Evolutionary conservation across 2,329 filamentous ascomycete genomes (phyloP), one percentile per base, ranked within the genome.

Genomic region (Fusarium sp.): DNA sequence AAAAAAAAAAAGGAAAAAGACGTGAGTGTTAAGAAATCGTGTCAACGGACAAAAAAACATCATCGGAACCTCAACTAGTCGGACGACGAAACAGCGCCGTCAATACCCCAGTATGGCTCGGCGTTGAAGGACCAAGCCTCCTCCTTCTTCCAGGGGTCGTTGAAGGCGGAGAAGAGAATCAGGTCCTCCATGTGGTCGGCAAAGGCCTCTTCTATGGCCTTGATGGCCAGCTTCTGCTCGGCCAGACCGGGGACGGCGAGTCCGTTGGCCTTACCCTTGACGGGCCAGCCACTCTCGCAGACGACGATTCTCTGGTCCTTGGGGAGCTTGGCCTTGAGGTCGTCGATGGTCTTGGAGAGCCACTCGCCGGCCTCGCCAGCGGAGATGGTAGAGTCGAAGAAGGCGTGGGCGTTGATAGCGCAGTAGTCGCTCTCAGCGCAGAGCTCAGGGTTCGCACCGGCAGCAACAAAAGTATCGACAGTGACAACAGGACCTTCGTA

Each of bases 271-370:
- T 85, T 75, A 20, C 95, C 95, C 74, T 89, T 82, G 80, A 89
- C 91, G 47, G 95, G 95, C 95, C 95, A 98, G 60, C 95, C 95
- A 4, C 92, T 92, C 85, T 97, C 95, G 2, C 94, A 95, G 75
- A 97, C 91, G 40, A 96, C 86, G 35, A 93, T 87, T 54, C 87
- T 86, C 82, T 94, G 92, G 73, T 75, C 80, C 68, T 85, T 78
- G 5, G 83, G 77, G 14, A 89, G 79, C 71, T 83, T 84, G 52
- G 80, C 80, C 69, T 82, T 81, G 43, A 90, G 82, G 30, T 80
- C 81, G 12, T 78, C 70, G 32, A 90, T 87, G 72, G 92, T 90
- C 30, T 86, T 84, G 43, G 86, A 81, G 43, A 95, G 89, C 82
- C 94, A 97, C 1, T 81, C 76, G 4, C 95, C 95, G 3, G 94